Evolutionary conservation across 2,329 filamentous ascomycete species (phyloP).

Genomic region (Colletotrichum aenigma): DNA sequence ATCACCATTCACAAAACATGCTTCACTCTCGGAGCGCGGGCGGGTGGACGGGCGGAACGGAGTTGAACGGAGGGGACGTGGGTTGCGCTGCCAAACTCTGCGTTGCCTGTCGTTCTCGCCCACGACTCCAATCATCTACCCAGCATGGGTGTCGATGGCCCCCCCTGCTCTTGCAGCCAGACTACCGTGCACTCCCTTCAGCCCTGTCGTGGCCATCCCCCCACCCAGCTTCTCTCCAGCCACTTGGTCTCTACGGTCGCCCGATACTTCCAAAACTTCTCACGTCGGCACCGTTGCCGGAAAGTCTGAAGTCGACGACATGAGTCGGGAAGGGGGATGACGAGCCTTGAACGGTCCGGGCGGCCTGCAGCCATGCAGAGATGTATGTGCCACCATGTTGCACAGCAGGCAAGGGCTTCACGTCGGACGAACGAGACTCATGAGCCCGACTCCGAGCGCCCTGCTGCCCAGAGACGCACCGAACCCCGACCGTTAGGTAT

Average conservation of each 20-base stretch:
- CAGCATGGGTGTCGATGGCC: neutral
- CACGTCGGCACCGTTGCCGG: neutral
- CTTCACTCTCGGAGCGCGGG: neutral
- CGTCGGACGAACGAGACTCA: constrained; percentile 11
- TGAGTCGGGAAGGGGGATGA: constrained; percentile 1
- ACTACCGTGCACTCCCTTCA: neutral
- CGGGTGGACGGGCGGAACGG: neutral
- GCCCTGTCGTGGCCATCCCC: neutral
- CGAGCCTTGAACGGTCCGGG: neutral
- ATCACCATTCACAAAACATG: neutral
- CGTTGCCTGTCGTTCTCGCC: neutral
- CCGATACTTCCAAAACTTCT: constrained; percentile 1
- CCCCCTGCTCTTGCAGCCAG: neutral
- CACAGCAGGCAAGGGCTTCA: neutral
- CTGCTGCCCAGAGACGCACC: neutral
- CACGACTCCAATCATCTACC: neutral
- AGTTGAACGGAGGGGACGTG: neutral
- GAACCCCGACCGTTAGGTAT: neutral
- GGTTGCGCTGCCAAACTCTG: neutral
- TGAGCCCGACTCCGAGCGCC: neutral
- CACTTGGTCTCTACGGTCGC: neutral
- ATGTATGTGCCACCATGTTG: neutral
- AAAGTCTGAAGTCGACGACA: neutral
- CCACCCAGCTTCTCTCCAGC: neutral
- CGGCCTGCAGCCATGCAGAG: neutral